A percentile compares a stretch with the other conserved stretches of the same genome.
Evolutionary conservation across 805 yeast species (phyloP).

Genomic region (Starmerella bombicola): DNA sequence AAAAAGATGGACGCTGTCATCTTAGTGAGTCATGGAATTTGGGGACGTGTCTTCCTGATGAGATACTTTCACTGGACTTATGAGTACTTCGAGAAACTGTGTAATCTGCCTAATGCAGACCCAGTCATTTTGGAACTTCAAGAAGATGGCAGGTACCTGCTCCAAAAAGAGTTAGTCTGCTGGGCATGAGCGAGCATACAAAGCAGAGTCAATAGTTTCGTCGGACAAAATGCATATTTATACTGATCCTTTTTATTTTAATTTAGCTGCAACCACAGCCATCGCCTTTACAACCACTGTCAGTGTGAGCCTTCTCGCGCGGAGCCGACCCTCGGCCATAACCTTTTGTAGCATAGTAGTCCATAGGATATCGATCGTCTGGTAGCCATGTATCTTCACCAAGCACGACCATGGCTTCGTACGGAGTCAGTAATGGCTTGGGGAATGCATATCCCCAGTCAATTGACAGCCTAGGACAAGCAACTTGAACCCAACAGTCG

Average conservation of each 20-base stretch:
- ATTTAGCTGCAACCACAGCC: too few species aligned
- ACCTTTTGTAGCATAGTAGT: conserved; percentile 79
- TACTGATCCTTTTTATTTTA: too few species aligned
- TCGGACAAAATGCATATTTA: too few species aligned
- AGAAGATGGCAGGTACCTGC: conserved; percentile 38
- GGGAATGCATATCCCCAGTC: conserved; percentile 99
- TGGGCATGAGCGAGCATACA: too few species aligned
- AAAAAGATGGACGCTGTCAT: conserved; percentile 68
- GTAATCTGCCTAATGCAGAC: conserved; percentile 76
- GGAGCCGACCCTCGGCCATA: conserved; percentile 82
- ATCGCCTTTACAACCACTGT: too few species aligned
- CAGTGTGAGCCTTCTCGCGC: too few species aligned
- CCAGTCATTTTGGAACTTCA: conserved; percentile 64
- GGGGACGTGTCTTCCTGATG: conserved; percentile 87
- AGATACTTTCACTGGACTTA: conserved; percentile 92
- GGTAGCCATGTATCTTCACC: conserved; percentile 41
- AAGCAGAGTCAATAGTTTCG: too few species aligned
- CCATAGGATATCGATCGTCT: conserved; percentile 74
- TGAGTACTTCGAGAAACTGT: conserved; percentile 72
- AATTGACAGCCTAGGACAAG: conserved; percentile 89
- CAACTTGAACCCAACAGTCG: conserved; percentile 93
- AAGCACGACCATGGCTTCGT: conserved; percentile 86
- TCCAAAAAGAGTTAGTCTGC: too few species aligned
- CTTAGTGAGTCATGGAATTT: conserved; percentile 83
- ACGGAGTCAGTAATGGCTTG: conserved; percentile 85